These are phyloP conservation scores for Oligophagozyma castellii DNA, from an alignment of 1,139 yeast species.

Conservation along the genomic window DNA sequence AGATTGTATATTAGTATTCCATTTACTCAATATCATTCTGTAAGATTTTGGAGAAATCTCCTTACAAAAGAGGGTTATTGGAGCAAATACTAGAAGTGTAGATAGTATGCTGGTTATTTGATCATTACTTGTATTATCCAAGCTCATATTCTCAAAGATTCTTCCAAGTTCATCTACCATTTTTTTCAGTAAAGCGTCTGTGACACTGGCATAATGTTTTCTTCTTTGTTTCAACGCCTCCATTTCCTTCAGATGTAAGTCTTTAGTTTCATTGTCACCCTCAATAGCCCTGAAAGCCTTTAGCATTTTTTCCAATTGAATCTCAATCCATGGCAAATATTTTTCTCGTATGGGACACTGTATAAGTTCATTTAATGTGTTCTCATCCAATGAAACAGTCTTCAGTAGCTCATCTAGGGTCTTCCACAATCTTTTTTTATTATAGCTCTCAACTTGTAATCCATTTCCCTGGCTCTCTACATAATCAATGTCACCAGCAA, in stretches of 20 bases:
- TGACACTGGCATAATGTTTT: constrained; percentile 44
- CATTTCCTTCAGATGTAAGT: constrained; percentile 49
- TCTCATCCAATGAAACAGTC: constrained; percentile 52
- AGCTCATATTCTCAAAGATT: constrained; percentile 30
- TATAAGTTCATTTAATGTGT: constrained; percentile 37
- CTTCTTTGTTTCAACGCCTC: constrained; percentile 61
- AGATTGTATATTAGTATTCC: constrained; percentile 14
- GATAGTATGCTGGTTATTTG: constrained; percentile 27
- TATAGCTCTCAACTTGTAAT: constrained; percentile 69
- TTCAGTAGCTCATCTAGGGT: constrained; percentile 56
- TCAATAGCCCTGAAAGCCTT: constrained; percentile 51
- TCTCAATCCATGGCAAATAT: constrained; percentile 40
- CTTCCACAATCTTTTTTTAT: constrained; percentile 58
- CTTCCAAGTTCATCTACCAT: constrained; percentile 34
- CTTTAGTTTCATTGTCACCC: constrained; percentile 30
- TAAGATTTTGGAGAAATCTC: constrained; percentile 36
- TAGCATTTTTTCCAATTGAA: constrained; percentile 43
- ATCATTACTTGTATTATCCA: constrained; percentile 20
- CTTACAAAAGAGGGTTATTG: constrained; percentile 53
- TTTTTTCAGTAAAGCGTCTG: constrained; percentile 37
- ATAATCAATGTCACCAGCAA: constrained; percentile 52
- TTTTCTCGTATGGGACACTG: constrained; percentile 35
- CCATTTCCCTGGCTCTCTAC: constrained; percentile 75
- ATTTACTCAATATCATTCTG: constrained; percentile 26
- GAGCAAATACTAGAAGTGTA: constrained; percentile 40